These are phyloP conservation scores for Candida nanaspora DNA, from an alignment of 805 yeast species.

Conservation along the genomic window DNA sequence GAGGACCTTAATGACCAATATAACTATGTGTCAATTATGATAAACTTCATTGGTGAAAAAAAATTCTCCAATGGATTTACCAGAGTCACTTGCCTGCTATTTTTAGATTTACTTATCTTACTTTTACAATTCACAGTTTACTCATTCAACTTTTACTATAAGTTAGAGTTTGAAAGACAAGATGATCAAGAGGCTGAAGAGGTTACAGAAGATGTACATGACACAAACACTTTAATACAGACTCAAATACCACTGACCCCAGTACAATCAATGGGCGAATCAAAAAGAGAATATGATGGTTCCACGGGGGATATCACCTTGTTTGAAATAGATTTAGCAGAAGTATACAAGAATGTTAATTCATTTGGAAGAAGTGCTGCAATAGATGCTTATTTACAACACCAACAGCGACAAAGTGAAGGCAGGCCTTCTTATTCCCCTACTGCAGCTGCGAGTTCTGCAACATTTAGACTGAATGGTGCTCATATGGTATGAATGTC, in stretches of 20 bases:
- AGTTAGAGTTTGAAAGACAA: conserved; percentile 17
- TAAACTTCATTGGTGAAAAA: conserved; percentile 42
- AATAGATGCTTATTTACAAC: conserved; percentile 2
- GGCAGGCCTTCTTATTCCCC: not conserved
- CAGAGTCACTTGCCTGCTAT: conserved; percentile 17
- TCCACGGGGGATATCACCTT: conserved; percentile 35
- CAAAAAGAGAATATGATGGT: conserved; percentile 30
- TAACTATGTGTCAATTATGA: conserved; percentile 29
- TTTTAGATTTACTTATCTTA: conserved; percentile 25
- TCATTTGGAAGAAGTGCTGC: conserved; percentile 11
- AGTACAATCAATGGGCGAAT: conserved; percentile 1
- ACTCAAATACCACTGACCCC: not conserved
- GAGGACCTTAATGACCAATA: conserved; percentile 12
- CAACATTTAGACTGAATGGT: too few species aligned
- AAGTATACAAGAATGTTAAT: conserved; percentile 17
- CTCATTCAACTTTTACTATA: conserved; percentile 23
- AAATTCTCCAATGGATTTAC: conserved; percentile 19
- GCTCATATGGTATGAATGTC: not conserved
- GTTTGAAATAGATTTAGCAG: conserved; percentile 27
- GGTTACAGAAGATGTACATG: too few species aligned
- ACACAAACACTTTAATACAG: too few species aligned
- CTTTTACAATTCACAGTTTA: conserved; percentile 22
- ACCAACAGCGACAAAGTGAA: not conserved
- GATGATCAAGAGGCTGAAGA: conserved; percentile 7
- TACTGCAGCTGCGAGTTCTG: not conserved